A percentile compares a stretch with the other conserved stretches of the same genome.
Conservation (phyloP, 495 filamentous ascomycete genomes). For the Podospora pseudopauciseta region DNA sequence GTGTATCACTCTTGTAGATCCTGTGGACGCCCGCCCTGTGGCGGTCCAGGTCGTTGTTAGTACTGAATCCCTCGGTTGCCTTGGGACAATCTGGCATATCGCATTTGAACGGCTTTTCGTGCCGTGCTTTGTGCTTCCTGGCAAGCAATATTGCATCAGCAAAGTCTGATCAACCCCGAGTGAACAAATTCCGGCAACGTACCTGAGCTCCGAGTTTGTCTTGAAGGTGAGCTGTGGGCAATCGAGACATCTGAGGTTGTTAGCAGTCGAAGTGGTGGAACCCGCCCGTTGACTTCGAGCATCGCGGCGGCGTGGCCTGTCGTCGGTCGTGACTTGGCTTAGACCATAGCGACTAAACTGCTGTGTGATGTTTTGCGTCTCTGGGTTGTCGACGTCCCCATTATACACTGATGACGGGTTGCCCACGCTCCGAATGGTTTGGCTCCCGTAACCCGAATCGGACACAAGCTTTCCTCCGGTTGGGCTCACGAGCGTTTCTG, state of each 20-base stretch:
- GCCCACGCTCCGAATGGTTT: conserved; percentile 36
- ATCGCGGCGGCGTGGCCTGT: conserved; percentile 8
- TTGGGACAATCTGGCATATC: conserved; percentile 52
- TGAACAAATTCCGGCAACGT: conserved; percentile 1
- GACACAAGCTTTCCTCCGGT: conserved; percentile 41
- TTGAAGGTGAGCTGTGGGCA: conserved; percentile 37
- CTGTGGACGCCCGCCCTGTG: conserved; percentile 69
- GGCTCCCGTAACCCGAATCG: conserved; percentile 65
- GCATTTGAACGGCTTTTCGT: conserved; percentile 72
- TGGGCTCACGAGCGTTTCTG: conserved; percentile 48
- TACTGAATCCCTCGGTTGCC: conserved; percentile 69
- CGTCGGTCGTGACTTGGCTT: conserved; percentile 7
- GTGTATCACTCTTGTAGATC: conserved; percentile 53
- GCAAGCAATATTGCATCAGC: background rate
- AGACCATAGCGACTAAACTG: conserved; percentile 23
- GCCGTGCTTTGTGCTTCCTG: conserved; percentile 80
- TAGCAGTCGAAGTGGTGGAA: conserved; percentile 20
- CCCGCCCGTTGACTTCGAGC: conserved; percentile 5
- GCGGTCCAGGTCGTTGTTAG: conserved; percentile 72
- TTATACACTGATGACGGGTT: conserved; percentile 44
- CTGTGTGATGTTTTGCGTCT: conserved; percentile 39
- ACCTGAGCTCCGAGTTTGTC: conserved; percentile 52
- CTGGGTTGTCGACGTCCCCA: conserved; percentile 36
- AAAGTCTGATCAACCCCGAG: background rate
- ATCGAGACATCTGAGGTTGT: conserved; percentile 26